Percentiles rank a stretch among this genome's conserved stretches.
Conservation (phyloP, 352 stramenopile genomes). For the Phytopythium chamaehyphon region DNA sequence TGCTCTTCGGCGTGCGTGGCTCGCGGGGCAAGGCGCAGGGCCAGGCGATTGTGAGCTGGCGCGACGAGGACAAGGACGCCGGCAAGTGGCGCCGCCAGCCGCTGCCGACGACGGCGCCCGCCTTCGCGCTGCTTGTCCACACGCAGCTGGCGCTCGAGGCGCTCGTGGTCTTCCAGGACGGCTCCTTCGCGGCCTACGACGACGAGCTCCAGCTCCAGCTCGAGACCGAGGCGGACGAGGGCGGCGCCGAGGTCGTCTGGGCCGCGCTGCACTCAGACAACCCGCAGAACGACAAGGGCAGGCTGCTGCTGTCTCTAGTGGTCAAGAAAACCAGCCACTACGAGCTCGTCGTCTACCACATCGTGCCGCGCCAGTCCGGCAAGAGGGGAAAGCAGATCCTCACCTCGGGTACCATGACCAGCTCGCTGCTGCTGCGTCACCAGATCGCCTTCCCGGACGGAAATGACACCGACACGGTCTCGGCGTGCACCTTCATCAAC, state of each 20-base stretch:
- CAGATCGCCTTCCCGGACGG: constrained; percentile 9
- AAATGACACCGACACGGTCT: constrained; percentile 22
- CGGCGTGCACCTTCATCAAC: constrained; percentile 61
- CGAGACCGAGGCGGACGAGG: constrained; percentile 17
- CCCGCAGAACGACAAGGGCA: constrained; percentile 47
- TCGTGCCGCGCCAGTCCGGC: constrained; percentile 23
- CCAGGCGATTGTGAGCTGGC: constrained; percentile 54
- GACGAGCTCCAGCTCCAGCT: constrained; percentile 40
- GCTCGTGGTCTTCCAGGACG: constrained; percentile 63
- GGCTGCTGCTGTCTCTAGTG: constrained; percentile 57
- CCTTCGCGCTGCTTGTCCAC: constrained; percentile 53
- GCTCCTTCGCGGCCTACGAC: constrained; percentile 51
- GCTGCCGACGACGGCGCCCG: constrained; percentile 25
- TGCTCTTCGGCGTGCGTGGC: constrained; percentile 54
- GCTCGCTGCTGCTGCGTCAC: constrained; percentile 29
- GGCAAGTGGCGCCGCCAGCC: constrained; percentile 49
- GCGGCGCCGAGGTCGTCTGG: constrained; percentile 39
- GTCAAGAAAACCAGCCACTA: constrained; percentile 24
- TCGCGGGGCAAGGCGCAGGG: constrained; percentile 21
- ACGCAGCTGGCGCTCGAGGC: constrained; percentile 56
- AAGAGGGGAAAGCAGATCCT: constrained; percentile 17
- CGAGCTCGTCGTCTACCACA: constrained; percentile 56
- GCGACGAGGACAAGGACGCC: constrained; percentile 57
- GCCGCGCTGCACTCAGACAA: constrained; percentile 47
- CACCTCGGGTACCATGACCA: constrained; percentile 15